These are phyloP conservation scores for Talaromyces nanjingensis DNA, from an alignment of 495 filamentous ascomycete genomes.

Conservation along the genomic window DNA sequence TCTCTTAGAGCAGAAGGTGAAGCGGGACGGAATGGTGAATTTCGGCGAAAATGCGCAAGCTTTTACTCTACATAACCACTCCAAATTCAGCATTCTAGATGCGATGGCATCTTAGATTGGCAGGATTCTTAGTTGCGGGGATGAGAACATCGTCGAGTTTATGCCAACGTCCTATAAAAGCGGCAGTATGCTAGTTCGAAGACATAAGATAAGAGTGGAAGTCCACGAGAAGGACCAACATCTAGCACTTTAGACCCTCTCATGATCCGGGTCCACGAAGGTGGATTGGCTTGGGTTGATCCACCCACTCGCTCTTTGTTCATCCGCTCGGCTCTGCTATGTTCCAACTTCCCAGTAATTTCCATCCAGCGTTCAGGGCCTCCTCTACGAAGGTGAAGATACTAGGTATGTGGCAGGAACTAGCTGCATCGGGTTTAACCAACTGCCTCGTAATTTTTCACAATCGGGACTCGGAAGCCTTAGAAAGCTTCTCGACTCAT, in stretches of 20 bases:
- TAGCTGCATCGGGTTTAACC: no score
- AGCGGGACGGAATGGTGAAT: slow-evolving; percentile 1
- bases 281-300: neutral
- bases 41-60: slow-evolving; percentile 6
- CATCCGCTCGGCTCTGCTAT: no score
- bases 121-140: slow-evolving; percentile 6
- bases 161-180: neutral
- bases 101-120: slow-evolving; percentile 5
- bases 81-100: neutral
- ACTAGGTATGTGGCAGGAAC: no score
- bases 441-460: no score
- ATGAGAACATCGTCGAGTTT: slow-evolving; percentile 1
- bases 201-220: neutral
- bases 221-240: neutral
- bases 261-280: slow-evolving; percentile 3
- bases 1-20: neutral
- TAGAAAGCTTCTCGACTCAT: no score
- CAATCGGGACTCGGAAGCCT: no score
- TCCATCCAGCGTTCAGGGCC: no score
- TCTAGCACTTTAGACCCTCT: neutral
- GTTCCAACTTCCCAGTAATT: no score
- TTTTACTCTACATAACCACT: slow-evolving; percentile 2
- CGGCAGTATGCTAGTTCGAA: neutral
- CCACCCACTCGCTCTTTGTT: no score
- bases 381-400: no score